Evolutionary conservation across 441 rosid genomes (phyloP).

Genomic region (Eruca vesicaria): DNA sequence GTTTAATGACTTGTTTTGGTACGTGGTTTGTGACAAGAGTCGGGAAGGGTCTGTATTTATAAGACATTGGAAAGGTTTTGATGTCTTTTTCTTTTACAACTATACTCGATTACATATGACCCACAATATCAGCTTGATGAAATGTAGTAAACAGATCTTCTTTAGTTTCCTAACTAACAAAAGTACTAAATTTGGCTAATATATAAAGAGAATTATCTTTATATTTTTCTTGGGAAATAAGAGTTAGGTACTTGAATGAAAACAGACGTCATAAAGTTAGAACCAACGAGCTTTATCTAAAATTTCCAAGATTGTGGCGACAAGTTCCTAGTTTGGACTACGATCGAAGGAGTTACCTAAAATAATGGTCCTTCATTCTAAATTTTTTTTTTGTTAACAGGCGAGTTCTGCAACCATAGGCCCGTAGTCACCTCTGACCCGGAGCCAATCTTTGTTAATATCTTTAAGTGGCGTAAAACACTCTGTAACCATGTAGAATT

Average conservation of each 20-base stretch:
- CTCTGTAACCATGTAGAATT: too few species aligned
- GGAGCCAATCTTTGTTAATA: too few species aligned
- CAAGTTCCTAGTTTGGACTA: constrained; percentile 3
- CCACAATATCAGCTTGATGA: constrained; percentile 26
- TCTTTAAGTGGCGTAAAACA: too few species aligned
- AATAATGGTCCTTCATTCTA: neutral
- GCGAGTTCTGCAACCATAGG: too few species aligned
- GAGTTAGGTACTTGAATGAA: neutral
- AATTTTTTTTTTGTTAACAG: too few species aligned
- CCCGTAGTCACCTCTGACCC: too few species aligned
- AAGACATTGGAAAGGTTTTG: neutral
- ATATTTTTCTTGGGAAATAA: neutral
- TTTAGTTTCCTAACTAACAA: constrained; percentile 22
- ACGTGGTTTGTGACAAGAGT: neutral
- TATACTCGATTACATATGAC: constrained; percentile 28
- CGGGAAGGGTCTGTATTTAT: constrained; percentile 12
- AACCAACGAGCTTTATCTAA: constrained; percentile 1
- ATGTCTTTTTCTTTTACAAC: neutral
- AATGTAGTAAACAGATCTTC: constrained; percentile 22
- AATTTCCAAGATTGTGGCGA: constrained; percentile 17
- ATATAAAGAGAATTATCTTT: neutral
- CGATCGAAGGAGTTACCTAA: neutral
- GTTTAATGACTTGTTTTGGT: constrained; percentile 7
- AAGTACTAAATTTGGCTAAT: constrained; percentile 17
- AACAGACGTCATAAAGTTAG: neutral